Evolutionary conservation across 768 basidiomycete species (phyloP), one percentile per base, ranked within the genome.

Genomic region (Pisolithus orientalis): DNA sequence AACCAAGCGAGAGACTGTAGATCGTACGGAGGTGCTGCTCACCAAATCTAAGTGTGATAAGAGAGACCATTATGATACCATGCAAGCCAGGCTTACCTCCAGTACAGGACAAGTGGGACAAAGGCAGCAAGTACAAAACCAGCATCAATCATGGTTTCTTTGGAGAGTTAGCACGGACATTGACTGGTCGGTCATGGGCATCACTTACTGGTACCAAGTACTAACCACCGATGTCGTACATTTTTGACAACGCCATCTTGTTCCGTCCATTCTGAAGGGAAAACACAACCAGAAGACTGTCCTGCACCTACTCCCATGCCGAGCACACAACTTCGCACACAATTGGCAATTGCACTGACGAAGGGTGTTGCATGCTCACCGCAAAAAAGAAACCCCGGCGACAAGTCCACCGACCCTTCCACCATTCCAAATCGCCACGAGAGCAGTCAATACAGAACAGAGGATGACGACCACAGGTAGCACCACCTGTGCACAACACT

Each of bases 291-390:
- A 57, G 89, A 90, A 7, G 93, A 93, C 57, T 94, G 94, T 65
- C 90, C 89, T 6, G 88, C 89, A 5, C 91, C 90, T 0, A 94
- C 77, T 24, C 94, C 93, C 50, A 94, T 85, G 38, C 94, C 94
- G 43, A 94, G 75, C 1, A 96, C 67, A 74, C 94, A 94, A 8
- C 90, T 90, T 51, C 56, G 10, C 3, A 21, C 13, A 21, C 17
- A 4, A 16, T 21, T 43, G 3, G 29, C 49, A 47, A 34, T 10
- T 25, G 28, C 45, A 34, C 0, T 2, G 39, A 25, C 9, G 10
- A 11, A 43, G 14, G n/a, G 11, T 43, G 3, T 27, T 4, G 16
- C n/a, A 13, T 39, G 65, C 71, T 59, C 58, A 86, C 84, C 91
- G 83, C 72, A 84, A 90, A 16, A 83, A 87, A 45, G 73, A 79